A percentile compares a stretch with the other conserved stretches of the same genome.
Conservation (phyloP, 139 green algal genomes). For the Pycnococcus provasolii region DNA sequence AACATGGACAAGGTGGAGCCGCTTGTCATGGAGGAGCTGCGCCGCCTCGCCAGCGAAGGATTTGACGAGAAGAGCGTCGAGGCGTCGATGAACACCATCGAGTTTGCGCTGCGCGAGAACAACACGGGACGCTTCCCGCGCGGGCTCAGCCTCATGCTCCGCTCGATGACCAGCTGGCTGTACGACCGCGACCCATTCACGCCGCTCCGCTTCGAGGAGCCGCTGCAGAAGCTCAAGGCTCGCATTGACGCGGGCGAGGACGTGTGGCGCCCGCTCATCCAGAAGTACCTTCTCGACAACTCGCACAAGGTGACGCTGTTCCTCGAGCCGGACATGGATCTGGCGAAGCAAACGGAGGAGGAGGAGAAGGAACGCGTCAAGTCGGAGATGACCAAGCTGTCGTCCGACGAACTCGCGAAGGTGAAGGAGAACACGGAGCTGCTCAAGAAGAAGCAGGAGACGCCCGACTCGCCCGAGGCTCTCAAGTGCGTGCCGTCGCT, state of each 20-base stretch:
- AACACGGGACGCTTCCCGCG: slow-evolving; percentile 95
- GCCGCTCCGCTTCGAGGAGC: slow-evolving; percentile 77
- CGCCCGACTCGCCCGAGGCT: slow-evolving; percentile 76
- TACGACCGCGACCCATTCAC: slow-evolving; percentile 88
- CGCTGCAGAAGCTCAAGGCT: slow-evolving; percentile 76
- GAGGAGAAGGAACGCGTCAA: slow-evolving; percentile 55
- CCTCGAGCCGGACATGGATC: slow-evolving; percentile 41
- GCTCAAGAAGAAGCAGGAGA: slow-evolving; percentile 88
- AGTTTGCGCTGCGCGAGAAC: slow-evolving; percentile 96
- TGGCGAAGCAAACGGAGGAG: slow-evolving; percentile 47
- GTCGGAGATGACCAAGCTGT: slow-evolving; percentile 35
- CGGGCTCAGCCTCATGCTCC: slow-evolving; percentile 90
- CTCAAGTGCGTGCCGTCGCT: slow-evolving; percentile 65
- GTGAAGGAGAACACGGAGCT: slow-evolving; percentile 56
- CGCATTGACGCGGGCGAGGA: slow-evolving; percentile 63
- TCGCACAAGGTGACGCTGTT: slow-evolving; percentile 72
- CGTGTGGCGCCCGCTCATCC: slow-evolving; percentile 85
- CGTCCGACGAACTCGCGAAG: slow-evolving; percentile 43
- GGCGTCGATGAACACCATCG: slow-evolving; percentile 92
- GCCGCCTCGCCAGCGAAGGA: slow-evolving; percentile 51
- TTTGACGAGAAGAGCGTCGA: slow-evolving; percentile 68
- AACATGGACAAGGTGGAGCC: slow-evolving; percentile 68
- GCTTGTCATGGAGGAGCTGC: slow-evolving; percentile 66
- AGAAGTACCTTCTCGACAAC: slow-evolving; percentile 82
- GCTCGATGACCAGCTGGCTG: slow-evolving; percentile 81